These are phyloP conservation scores for Lipomyces kockii DNA, from an alignment of 805 yeast genomes.

Conservation along the genomic window DNA sequence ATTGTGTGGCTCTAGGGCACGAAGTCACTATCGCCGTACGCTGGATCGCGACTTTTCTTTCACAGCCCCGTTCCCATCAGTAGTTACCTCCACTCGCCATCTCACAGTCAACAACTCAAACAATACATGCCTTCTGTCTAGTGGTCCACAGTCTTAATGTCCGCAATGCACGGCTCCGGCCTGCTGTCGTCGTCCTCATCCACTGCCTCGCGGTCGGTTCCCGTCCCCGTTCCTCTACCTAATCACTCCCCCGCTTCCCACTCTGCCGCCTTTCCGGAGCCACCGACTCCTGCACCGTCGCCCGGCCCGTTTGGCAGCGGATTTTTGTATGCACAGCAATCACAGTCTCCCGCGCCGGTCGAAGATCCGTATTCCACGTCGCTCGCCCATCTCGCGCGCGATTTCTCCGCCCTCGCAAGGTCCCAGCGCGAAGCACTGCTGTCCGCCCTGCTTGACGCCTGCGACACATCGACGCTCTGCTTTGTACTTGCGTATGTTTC, in stretches of 20 bases:
- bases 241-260: background rate
- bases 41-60: background rate
- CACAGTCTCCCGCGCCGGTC: background rate
- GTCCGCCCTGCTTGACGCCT: constrained; percentile 30
- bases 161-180: constrained; percentile 7
- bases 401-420: constrained; percentile 24
- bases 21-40: too few species aligned
- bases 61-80: background rate
- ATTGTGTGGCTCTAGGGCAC: too few species aligned
- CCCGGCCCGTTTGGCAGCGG: constrained; percentile 24
- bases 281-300: constrained; percentile 38
- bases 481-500: constrained; percentile 40
- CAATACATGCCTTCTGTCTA: constrained; percentile 1
- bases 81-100: background rate
- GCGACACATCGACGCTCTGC: constrained; percentile 35
- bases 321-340: constrained; percentile 2
- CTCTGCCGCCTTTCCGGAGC: constrained; percentile 17
- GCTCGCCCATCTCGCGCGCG: constrained; percentile 22
- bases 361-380: constrained; percentile 2
- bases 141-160: background rate
- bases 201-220: constrained; percentile 8
- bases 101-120: background rate
- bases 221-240: constrained; percentile 10
- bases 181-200: constrained; percentile 10
- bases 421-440: constrained; percentile 31